phyloP scores from a whole-genome alignment of 2,329 filamentous ascomycete species.

The Fusarium sp. region DNA sequence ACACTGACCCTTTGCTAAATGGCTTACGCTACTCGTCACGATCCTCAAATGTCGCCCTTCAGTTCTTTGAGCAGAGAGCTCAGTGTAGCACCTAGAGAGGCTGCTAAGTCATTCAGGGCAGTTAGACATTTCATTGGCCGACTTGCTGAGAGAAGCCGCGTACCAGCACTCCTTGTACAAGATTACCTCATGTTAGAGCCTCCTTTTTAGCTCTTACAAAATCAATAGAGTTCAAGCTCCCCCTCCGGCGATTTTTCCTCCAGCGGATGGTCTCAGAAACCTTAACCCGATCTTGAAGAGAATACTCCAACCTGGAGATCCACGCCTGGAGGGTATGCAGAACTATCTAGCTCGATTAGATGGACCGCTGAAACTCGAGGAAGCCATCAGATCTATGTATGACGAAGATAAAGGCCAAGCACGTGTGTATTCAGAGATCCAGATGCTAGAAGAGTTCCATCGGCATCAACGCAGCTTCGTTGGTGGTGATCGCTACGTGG shows the following conservation, averaged over 20 bases:
- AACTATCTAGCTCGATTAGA: conserved; percentile 11
- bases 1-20: conserved; percentile 11
- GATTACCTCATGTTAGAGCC: conserved; percentile 48
- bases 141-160: conserved; percentile 58
- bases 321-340: conserved; percentile 2
- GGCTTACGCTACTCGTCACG: conserved; percentile 33
- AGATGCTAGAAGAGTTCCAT: conserved; percentile 61
- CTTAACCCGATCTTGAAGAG: conserved; percentile 50
- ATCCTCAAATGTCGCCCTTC: conserved; percentile 35
- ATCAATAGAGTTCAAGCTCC: conserved; percentile 42
- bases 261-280: conserved; percentile 46
- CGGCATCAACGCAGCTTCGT: conserved; percentile 50
- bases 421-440: conserved; percentile 34
- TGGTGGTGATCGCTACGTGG: conserved; percentile 59
- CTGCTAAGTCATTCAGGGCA: conserved; percentile 40
- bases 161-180: conserved; percentile 53
- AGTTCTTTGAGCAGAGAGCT: conserved; percentile 20
- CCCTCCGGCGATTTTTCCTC: conserved; percentile 33
- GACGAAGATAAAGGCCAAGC: conserved; percentile 40
- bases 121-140: conserved; percentile 60
- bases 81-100: background rate
- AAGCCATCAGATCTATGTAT: conserved; percentile 23
- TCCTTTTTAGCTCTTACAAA: conserved; percentile 49
- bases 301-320: conserved; percentile 44
- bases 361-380: conserved; percentile 5